A percentile compares a stretch with the other conserved stretches of the same genome.
phyloP scores from a whole-genome alignment of 257 asterid genomes.

The Solanum gandarillasii region DNA sequence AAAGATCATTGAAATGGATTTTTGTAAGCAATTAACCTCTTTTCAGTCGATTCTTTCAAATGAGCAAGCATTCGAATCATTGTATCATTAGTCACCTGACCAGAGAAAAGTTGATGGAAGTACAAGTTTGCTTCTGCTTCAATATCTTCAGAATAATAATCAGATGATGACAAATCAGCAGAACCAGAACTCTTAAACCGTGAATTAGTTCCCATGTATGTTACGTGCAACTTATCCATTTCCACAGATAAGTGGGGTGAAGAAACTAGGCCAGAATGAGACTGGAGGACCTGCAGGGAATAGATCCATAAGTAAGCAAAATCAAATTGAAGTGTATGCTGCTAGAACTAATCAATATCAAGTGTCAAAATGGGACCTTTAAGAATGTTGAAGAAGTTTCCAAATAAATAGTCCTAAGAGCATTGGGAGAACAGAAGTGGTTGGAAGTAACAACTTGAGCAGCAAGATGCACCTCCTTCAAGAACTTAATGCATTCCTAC shows the following conservation, averaged over 20 bases:
- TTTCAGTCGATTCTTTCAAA: conserved; percentile 63
- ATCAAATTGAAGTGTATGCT: neutral
- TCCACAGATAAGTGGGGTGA: conserved; percentile 55
- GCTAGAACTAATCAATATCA: neutral
- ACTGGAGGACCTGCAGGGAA: conserved; percentile 63
- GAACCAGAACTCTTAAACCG: conserved; percentile 35
- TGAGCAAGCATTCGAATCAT: conserved; percentile 74
- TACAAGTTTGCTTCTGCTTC: conserved; percentile 70
- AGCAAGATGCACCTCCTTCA: conserved; percentile 61
- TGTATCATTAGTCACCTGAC: conserved; percentile 51
- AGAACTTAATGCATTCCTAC: conserved; percentile 81
- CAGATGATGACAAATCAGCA: conserved; percentile 40
- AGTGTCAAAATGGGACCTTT: conserved; percentile 36
- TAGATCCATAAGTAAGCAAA: neutral
- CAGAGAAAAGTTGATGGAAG: conserved; percentile 80
- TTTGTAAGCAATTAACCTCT: conserved; percentile 30
- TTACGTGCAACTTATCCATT: conserved; percentile 48
- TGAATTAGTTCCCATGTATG: conserved; percentile 39
- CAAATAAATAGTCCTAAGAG: conserved; percentile 39
- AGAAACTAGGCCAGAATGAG: conserved; percentile 48
- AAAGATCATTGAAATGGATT: neutral
- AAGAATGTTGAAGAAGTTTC: conserved; percentile 60
- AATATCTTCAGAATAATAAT: conserved; percentile 54
- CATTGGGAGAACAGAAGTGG: conserved; percentile 38
- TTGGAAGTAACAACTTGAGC: conserved; percentile 48